These are phyloP conservation scores for Paramecium sonneborni DNA, from an alignment of 73 alveolate genomes.

Conservation along the genomic window DNA sequence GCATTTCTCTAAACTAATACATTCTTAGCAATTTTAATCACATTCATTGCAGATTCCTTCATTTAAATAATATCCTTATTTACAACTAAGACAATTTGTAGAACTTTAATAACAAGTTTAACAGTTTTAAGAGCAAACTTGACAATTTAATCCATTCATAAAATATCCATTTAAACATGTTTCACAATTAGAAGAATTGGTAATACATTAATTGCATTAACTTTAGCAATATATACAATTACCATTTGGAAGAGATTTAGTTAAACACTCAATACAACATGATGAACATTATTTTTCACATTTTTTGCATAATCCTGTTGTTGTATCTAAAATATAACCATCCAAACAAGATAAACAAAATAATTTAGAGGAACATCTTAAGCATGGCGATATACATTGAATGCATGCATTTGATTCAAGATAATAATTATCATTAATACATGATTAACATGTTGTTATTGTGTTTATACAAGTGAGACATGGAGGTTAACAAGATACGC, in stretches of 20 bases:
- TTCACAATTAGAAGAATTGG: not conserved
- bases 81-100: not conserved
- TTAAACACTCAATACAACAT: not conserved
- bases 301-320: not conserved
- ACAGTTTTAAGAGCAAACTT: not conserved
- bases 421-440: not conserved
- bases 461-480: not conserved
- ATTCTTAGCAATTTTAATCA: not conserved
- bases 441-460: not conserved
- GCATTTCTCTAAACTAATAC: not conserved
- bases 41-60: not conserved
- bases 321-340: not conserved
- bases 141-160: not conserved
- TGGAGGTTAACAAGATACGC: not conserved
- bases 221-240: not conserved
- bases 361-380: not conserved
- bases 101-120: not conserved
- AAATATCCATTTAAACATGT: conserved; percentile 7
- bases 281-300: not conserved
- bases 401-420: not conserved
- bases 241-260: not conserved
- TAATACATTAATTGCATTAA: not conserved
- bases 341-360: not conserved
- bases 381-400: not conserved
- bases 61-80: not conserved